A percentile compares a stretch with the other conserved stretches of the same genome.
Conservation (phyloP, 768 basidiomycete genomes). For the Boletus rubescentipes region DNA sequence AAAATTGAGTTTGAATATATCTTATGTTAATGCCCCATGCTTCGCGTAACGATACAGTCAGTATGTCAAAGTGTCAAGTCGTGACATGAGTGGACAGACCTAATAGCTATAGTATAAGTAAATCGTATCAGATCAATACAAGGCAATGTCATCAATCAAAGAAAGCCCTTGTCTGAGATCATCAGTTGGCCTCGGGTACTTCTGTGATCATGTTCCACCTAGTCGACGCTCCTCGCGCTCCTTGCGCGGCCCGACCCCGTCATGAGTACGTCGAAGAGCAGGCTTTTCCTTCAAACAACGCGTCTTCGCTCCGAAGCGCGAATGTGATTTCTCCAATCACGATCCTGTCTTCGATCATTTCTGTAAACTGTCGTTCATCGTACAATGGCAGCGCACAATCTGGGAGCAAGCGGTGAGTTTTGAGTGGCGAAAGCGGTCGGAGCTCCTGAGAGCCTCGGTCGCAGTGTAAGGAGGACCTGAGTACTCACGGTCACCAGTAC, state of each 20-base stretch:
- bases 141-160: neutral
- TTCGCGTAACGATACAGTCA: conserved; percentile 4
- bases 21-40: neutral
- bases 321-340: conserved; percentile 26
- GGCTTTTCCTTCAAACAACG: neutral
- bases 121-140: neutral
- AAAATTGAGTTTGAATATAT: neutral
- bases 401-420: neutral
- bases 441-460: neutral
- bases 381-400: conserved; percentile 25
- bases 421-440: neutral
- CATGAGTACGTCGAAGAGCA: neutral
- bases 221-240: neutral
- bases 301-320: conserved; percentile 6
- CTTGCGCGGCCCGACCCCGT: neutral
- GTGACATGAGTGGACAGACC: neutral
- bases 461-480: too few relatives aligned
- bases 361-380: conserved; percentile 7
- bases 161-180: neutral
- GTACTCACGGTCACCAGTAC: conserved; percentile 20
- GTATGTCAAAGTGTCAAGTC: neutral
- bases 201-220: neutral
- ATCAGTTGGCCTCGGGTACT: neutral
- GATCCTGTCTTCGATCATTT: conserved; percentile 17
- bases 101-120: neutral